Conservation (phyloP, 2,329 filamentous ascomycete genomes). For the Trichoderma brevicompactum region DNA sequence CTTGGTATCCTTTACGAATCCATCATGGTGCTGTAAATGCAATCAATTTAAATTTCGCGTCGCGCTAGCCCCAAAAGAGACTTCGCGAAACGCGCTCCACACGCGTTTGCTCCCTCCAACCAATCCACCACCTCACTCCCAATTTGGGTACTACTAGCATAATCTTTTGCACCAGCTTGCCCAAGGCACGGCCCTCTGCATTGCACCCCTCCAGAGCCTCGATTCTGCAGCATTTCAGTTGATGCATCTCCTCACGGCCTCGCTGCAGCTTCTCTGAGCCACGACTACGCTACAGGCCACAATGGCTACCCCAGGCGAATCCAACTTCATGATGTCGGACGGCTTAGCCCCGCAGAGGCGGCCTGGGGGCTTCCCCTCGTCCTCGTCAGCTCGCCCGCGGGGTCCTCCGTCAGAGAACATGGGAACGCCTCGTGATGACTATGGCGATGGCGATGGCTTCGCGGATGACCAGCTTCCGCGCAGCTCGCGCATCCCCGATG, state of each 20-base stretch:
- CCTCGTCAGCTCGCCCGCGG: constrained; percentile 58
- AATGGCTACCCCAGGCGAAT: constrained; percentile 61
- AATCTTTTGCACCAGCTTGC: constrained; percentile 4
- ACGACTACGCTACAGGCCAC: constrained; percentile 21
- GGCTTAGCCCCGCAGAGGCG: constrained; percentile 50
- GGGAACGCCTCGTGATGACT: constrained; percentile 65
- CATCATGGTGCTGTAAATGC: constrained; percentile 37
- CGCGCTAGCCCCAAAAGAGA: constrained; percentile 29
- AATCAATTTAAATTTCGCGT: constrained; percentile 48
- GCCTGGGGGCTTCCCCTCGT: constrained; percentile 51
- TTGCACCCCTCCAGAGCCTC: background rate
- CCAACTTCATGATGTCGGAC: constrained; percentile 62
- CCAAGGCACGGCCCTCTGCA: background rate
- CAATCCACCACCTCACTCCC: constrained; percentile 12
- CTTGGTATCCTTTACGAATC: background rate
- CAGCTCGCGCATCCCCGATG: constrained; percentile 53
- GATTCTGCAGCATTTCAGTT: background rate
- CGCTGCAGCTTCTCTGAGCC: background rate
- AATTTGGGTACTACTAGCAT: constrained; percentile 11
- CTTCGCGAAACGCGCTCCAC: constrained; percentile 41
- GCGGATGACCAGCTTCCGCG: constrained; percentile 66
- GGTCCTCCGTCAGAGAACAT: constrained; percentile 66
- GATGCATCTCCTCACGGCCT: background rate
- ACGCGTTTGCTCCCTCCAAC: constrained; percentile 32
- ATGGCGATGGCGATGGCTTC: constrained; percentile 63